phyloP scores from a whole-genome alignment of 1,284 basidiomycete species.

The Polyporus tsugae region DNA sequence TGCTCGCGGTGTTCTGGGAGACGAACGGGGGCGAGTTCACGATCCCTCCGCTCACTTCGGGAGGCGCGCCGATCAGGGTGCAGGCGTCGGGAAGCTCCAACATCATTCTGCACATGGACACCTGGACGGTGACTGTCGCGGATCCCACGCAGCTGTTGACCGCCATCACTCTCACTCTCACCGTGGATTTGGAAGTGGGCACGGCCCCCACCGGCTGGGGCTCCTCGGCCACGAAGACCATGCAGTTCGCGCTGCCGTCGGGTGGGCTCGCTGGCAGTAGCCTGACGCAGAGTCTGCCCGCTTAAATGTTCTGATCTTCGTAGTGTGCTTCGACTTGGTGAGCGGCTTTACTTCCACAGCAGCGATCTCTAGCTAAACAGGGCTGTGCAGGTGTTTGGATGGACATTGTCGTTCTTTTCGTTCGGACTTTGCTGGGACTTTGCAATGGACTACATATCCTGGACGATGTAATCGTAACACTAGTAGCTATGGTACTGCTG shows the following conservation, averaged over 20 bases:
- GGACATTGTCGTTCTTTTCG: not conserved
- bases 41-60: constrained; percentile 26
- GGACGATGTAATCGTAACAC: not conserved
- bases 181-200: constrained; percentile 36
- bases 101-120: constrained; percentile 53
- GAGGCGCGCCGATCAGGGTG: constrained; percentile 49
- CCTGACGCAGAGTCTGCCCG: constrained; percentile 40
- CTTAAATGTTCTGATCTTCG: not conserved
- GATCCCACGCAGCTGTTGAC: constrained; percentile 60
- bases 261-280: constrained; percentile 53
- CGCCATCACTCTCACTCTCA: constrained; percentile 43
- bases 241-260: constrained; percentile 41
- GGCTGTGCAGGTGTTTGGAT: not conserved
- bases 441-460: not conserved
- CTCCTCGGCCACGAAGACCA: constrained; percentile 37
- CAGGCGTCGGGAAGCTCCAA: constrained; percentile 51
- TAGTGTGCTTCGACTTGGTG: not conserved
- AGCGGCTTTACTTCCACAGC: not conserved
- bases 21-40: constrained; percentile 39
- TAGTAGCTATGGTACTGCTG: not conserved
- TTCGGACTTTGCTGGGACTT: constrained; percentile 1
- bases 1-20: constrained; percentile 47
- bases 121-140: constrained; percentile 58
- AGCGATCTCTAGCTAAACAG: not conserved
- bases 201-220: constrained; percentile 16